Percentiles rank a stretch among this genome's conserved stretches.
Evolutionary conservation across 495 filamentous ascomycete genomes (phyloP).

Genomic region (Penicillium herquei): DNA sequence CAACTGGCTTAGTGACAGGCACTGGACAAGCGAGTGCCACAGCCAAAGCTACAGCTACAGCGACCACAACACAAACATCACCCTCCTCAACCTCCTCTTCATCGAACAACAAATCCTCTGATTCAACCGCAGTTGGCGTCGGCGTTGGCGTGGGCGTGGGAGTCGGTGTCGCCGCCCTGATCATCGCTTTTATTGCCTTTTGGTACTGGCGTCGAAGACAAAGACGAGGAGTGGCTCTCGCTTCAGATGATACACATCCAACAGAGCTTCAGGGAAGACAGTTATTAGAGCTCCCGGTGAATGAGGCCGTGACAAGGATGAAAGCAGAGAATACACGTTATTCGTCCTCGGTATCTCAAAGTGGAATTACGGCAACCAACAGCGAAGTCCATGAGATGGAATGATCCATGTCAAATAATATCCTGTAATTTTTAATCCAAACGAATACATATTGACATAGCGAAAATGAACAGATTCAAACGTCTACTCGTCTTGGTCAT

Average conservation of each 20-base stretch:
- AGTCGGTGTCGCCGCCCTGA: background rate
- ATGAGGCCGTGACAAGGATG: background rate
- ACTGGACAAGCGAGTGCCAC: background rate
- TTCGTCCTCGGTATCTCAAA: background rate
- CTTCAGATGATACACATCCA: background rate
- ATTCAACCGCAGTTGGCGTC: background rate
- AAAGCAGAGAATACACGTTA: background rate
- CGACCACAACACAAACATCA: background rate
- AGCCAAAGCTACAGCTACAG: background rate
- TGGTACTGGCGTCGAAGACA: background rate
- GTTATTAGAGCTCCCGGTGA: background rate
- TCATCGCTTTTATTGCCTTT: background rate
- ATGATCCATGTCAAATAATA: background rate
- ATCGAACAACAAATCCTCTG: background rate
- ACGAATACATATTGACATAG: no score
- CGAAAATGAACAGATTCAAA: no score
- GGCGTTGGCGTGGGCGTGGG: conserved; percentile 5
- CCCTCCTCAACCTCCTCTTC: background rate
- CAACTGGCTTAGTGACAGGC: conserved; percentile 1
- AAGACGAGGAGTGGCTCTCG: background rate
- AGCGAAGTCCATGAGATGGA: background rate
- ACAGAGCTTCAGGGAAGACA: background rate
- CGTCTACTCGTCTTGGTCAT: no score
- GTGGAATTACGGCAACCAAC: background rate
- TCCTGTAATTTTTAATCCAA: no score